Percentiles rank a stretch among this genome's conserved stretches.
Evolutionary conservation across 805 yeast genomes (phyloP).

Genomic region (Candida parachauliodes): DNA sequence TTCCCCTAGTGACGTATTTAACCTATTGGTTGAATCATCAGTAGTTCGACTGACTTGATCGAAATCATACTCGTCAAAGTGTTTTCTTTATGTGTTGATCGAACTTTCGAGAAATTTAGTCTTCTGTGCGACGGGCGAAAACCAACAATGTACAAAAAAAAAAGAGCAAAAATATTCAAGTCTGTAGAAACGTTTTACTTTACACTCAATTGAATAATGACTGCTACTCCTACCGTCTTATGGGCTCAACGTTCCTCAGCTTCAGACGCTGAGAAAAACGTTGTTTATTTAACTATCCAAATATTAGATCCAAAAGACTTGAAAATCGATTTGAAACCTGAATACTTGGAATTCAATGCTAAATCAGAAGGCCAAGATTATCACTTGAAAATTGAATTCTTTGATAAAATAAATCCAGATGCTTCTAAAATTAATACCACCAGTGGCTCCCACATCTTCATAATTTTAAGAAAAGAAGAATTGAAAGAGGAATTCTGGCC

Average conservation of each 20-base stretch:
- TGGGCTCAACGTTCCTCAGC: slow-evolving; percentile 97
- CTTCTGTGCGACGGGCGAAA: no score
- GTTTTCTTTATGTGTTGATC: no score
- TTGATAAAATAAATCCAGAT: slow-evolving; percentile 65
- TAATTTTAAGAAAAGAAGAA: slow-evolving; percentile 68
- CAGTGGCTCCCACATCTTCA: slow-evolving; percentile 56
- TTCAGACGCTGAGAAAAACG: slow-evolving; percentile 67
- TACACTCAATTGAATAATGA: not conserved
- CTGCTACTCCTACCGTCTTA: slow-evolving; percentile 50
- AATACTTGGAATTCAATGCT: slow-evolving; percentile 50
- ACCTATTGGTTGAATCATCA: no score
- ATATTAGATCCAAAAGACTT: slow-evolving; percentile 67
- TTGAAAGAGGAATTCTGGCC: slow-evolving; percentile 87
- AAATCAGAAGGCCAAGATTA: slow-evolving; percentile 49
- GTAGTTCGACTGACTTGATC: no score
- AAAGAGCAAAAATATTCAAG: not conserved
- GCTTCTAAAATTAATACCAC: slow-evolving; percentile 54
- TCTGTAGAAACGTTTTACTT: not conserved
- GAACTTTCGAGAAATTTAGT: no score
- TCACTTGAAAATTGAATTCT: slow-evolving; percentile 70
- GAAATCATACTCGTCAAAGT: no score
- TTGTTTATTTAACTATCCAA: slow-evolving; percentile 69
- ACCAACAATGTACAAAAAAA: not conserved
- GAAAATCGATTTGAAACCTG: slow-evolving; percentile 57
- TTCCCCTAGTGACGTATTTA: no score